A percentile compares a stretch with the other conserved stretches of the same genome.
Evolutionary conservation across 495 filamentous ascomycete species (phyloP).

Genomic region (Jackrogersella multiformis): DNA sequence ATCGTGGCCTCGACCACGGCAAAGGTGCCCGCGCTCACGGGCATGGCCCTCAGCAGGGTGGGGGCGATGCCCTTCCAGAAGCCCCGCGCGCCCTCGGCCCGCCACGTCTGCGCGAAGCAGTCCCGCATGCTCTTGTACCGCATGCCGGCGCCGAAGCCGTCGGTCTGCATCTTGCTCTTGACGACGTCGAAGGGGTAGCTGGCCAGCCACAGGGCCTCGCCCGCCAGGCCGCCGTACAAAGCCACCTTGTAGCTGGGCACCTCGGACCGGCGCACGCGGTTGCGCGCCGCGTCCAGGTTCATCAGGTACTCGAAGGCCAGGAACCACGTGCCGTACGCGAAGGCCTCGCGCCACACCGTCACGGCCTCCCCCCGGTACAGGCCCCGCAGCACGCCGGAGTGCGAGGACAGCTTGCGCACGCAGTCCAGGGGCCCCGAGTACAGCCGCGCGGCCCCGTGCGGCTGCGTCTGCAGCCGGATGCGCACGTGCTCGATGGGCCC

Average conservation of each 20-base stretch:
- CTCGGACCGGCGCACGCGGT: constrained; percentile 75
- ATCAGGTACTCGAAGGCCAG: constrained; percentile 94
- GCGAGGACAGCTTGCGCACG: constrained; percentile 78
- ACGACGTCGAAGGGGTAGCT: constrained; percentile 97
- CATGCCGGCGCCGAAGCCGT: constrained; percentile 76
- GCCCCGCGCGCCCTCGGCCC: constrained; percentile 77
- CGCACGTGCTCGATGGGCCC: constrained; percentile 96
- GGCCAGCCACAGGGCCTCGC: constrained; percentile 89
- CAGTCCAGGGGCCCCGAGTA: constrained; percentile 91
- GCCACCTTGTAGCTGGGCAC: constrained; percentile 87
- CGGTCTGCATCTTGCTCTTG: constrained; percentile 99
- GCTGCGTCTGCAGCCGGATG: constrained; percentile 97
- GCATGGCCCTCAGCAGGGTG: constrained; percentile 96
- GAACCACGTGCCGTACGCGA: constrained; percentile 97
- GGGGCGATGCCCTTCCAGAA: constrained; percentile 98
- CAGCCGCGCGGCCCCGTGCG: constrained; percentile 79
- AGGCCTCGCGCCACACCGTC: constrained; percentile 86
- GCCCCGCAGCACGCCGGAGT: constrained; percentile 71
- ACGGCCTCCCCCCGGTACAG: constrained; percentile 88
- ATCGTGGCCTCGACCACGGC: constrained; percentile 78
- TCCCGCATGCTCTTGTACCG: constrained; percentile 85
- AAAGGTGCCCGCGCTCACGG: constrained; percentile 96
- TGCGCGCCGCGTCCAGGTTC: constrained; percentile 83
- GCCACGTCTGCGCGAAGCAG: constrained; percentile 86
- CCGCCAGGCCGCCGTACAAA: constrained; percentile 89